Percentiles rank a stretch among this genome's conserved stretches.
These are phyloP conservation scores for Uromyces viciae-fabae DNA, from an alignment of 1,284 basidiomycete genomes.

Conservation along the genomic window DNA sequence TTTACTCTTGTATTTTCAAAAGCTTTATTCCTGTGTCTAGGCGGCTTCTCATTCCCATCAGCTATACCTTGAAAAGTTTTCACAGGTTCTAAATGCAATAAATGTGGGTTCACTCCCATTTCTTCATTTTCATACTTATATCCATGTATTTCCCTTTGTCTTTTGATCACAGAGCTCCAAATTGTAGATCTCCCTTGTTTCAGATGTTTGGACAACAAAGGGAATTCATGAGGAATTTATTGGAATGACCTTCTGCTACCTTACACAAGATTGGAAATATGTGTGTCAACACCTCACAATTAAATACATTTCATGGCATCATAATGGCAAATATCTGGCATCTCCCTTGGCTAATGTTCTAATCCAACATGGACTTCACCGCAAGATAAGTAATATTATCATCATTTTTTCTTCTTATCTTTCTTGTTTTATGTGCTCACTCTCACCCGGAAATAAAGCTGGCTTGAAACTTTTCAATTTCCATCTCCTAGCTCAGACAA, in stretches of 20 bases:
- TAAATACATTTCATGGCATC: constrained; percentile 1
- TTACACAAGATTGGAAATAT: neutral
- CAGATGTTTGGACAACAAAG: constrained; percentile 1
- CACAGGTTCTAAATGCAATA: no score
- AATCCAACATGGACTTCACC: constrained; percentile 1
- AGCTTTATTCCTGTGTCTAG: no score
- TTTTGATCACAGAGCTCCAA: neutral
- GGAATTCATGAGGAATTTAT: constrained; percentile 1
- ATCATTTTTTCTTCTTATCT: no score
- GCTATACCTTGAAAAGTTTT: no score
- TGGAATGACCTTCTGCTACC: neutral
- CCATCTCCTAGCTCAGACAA: neutral
- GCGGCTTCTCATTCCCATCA: no score
- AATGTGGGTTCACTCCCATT: no score
- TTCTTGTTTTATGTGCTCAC: no score
- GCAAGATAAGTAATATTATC: neutral
- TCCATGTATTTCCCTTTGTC: no score
- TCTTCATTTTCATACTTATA: no score
- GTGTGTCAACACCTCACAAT: neutral
- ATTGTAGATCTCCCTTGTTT: neutral
- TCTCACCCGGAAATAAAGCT: no score
- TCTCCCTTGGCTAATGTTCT: neutral
- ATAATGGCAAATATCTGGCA: neutral
- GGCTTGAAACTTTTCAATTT: no score
- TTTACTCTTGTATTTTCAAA: no score